These are phyloP conservation scores for Stagonosporopsis tanaceti DNA, from an alignment of 2,329 filamentous ascomycete species.

Conservation along the genomic window DNA sequence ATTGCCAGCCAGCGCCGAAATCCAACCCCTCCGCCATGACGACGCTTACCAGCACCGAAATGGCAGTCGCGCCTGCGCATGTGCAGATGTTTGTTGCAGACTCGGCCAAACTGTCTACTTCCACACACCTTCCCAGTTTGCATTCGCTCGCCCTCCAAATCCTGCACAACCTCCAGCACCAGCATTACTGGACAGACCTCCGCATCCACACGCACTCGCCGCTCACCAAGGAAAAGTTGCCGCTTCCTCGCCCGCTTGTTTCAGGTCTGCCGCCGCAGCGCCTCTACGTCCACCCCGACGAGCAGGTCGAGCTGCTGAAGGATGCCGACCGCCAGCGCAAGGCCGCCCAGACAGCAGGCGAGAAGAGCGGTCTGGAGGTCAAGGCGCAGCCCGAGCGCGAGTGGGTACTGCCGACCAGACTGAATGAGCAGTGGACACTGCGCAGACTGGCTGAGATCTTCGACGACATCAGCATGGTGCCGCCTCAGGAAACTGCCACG, in stretches of 20 bases:
- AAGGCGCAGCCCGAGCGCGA: constrained; percentile 61
- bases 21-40: constrained; percentile 34
- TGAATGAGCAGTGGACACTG: constrained; percentile 77
- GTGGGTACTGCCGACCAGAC: constrained; percentile 78
- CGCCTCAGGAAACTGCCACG: constrained; percentile 39
- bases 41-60: constrained; percentile 35
- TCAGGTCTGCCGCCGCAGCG: constrained; percentile 76
- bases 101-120: constrained; percentile 17
- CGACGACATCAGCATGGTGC: constrained; percentile 60
- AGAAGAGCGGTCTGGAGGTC: constrained; percentile 52
- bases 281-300: constrained; percentile 82
- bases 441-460: constrained; percentile 73
- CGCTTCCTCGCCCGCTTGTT: constrained; percentile 69
- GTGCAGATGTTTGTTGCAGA: constrained; percentile 43
- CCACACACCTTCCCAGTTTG: constrained; percentile 41
- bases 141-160: constrained; percentile 67
- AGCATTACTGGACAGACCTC: constrained; percentile 77
- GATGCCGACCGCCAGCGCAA: constrained; percentile 60
- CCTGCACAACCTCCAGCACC: constrained; percentile 74
- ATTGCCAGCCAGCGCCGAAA: constrained; percentile 24
- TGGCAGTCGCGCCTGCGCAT: constrained; percentile 39
- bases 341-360: constrained; percentile 37
- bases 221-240: constrained; percentile 41
- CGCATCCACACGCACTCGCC: constrained; percentile 60
- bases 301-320: constrained; percentile 77